Percentiles rank a stretch among this genome's conserved stretches.
Evolutionary conservation across 2,329 filamentous ascomycete species (phyloP).

Genomic region (Colletotrichum sublineola): DNA sequence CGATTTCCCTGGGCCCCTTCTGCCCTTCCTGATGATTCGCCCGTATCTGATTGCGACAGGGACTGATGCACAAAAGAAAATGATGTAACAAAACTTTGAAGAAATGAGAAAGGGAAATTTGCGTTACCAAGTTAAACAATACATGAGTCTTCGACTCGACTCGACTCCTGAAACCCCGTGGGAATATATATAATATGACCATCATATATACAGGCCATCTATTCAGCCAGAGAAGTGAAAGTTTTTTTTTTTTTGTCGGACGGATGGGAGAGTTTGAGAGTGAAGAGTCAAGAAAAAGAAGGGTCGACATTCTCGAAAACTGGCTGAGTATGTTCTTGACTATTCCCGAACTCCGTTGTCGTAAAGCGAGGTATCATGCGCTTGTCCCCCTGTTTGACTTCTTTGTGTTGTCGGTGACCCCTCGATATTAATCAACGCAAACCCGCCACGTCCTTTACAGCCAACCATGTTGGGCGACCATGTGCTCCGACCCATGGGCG

Average conservation of each 20-base stretch:
- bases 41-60: background rate
- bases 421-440: constrained; percentile 39
- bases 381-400: constrained; percentile 6
- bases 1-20: constrained; percentile 4
- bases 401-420: constrained; percentile 14
- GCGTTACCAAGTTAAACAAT: constrained; percentile 42
- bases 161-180: constrained; percentile 42
- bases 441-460: constrained; percentile 29
- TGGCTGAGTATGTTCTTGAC: constrained; percentile 36
- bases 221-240: constrained; percentile 42
- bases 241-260: constrained; percentile 22
- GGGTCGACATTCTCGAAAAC: constrained; percentile 41
- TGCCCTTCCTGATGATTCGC: background rate
- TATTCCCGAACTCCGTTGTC: constrained; percentile 33
- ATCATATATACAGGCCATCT: constrained; percentile 48
- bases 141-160: constrained; percentile 38
- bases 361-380: constrained; percentile 33
- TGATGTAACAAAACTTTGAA: constrained; percentile 8
- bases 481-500: constrained; percentile 7
- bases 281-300: constrained; percentile 36
- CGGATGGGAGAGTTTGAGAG: constrained; percentile 33
- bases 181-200: constrained; percentile 46
- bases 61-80: constrained; percentile 26
- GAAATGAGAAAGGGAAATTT: constrained; percentile 2
- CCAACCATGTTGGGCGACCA: constrained; percentile 4